A percentile compares a stretch with the other conserved stretches of the same genome.
These are phyloP conservation scores for Talaromyces sp. DNA, from an alignment of 2,329 filamentous ascomycete species.

Conservation along the genomic window DNA sequence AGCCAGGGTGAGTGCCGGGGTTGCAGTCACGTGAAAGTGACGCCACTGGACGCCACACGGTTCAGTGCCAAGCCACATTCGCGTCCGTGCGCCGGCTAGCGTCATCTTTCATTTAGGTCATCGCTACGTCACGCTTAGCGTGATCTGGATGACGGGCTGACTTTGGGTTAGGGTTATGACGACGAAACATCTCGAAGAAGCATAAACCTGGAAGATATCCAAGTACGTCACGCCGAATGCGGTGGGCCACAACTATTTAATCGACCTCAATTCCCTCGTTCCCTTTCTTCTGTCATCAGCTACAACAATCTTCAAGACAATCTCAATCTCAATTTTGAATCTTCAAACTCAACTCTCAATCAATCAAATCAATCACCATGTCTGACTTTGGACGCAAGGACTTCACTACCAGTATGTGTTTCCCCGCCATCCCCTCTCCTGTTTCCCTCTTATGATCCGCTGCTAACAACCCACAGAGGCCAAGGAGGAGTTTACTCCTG, in stretches of 20 bases:
- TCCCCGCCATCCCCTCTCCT: background rate
- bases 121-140: slow-evolving; percentile 1
- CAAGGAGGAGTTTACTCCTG: slow-evolving; percentile 53
- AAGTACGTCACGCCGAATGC: background rate
- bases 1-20: background rate
- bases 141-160: background rate
- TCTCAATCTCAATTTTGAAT: background rate
- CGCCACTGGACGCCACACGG: background rate
- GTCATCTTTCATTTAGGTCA: background rate
- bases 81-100: background rate
- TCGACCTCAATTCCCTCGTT: background rate
- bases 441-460: background rate
- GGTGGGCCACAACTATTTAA: background rate
- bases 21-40: background rate
- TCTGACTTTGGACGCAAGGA: slow-evolving; percentile 60
- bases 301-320: background rate
- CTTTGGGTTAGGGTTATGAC: background rate
- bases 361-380: slow-evolving; percentile 40
- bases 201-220: background rate
- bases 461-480: slow-evolving; percentile 36
- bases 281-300: background rate
- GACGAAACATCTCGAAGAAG: background rate
- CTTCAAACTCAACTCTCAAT: background rate
- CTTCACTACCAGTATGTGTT: slow-evolving; percentile 46
- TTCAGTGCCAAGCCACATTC: background rate